Base-by-base conservation (phyloP, 148 eudicot genomes). In the Hydrangea macrophylla region DNA sequence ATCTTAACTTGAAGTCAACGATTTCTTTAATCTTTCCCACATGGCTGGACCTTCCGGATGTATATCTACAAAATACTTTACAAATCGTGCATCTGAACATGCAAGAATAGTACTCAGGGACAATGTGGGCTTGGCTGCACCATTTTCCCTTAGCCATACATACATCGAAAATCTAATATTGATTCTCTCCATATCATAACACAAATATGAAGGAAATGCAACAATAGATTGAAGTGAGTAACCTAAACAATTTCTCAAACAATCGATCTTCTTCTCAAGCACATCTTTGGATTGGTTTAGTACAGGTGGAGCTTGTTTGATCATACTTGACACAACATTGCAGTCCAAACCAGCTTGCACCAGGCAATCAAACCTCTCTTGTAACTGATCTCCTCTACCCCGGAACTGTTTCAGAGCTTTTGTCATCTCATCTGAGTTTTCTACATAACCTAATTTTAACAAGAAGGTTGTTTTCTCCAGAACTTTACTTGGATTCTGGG, bases 351-450 rank as follows among this genome's bases (percentile, higher is more conserved):
- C 90, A 55, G 88, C 83, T 48, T 62, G 63, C 2, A 86, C 88
- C 57, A 86, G 60, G 65, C 85, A 86, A 75, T 86, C 84, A 68
- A 86, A 86, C 42, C 90, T 83, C 69, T 83, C 87, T 54, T 81
- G 90, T 39, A 86, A 65, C 55, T 79, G 81, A 74, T 86, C 87
- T 55, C 87, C 90, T 77, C 90, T 81, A 54, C 90, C 90, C 8
- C 87, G 74, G 61, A 83, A 86, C 62, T 53, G 50, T 64, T 77
- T 83, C 60, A 76, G 51, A 39, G 90, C 90, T 81, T 86, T 83
- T 37, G 71, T 68, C 81, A 85, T 80, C 70, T 85, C 86, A 3
- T 85, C 86, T 31, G 89, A 75, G 71, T 85, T 85, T 35, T 82
- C 89, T 5, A 69, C 58, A 58, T 75, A 85, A n/a, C 89, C 86